phyloP scores from a whole-genome alignment of 306 rosid species.

The Medicago lupulina region DNA sequence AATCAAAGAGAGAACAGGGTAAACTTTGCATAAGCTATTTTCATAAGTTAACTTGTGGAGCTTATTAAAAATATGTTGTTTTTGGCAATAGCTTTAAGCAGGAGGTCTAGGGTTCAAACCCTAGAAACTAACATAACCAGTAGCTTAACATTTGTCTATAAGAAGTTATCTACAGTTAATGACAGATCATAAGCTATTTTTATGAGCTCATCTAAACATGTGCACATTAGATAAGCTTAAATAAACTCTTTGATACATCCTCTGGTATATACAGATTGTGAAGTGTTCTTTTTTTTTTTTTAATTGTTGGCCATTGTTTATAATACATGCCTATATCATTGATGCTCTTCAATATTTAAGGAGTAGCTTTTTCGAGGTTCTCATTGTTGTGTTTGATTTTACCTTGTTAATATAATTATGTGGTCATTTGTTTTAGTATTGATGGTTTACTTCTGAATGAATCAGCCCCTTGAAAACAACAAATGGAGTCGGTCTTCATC shows the following conservation, averaged over 20 bases:
- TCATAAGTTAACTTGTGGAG: not conserved
- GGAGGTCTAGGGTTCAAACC: not conserved
- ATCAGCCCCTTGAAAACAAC: slow-evolving; percentile 81
- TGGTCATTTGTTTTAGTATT: slow-evolving; percentile 25
- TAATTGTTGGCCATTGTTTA: not conserved
- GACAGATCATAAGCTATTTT: not conserved
- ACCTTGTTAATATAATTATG: not conserved
- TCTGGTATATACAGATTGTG: not conserved
- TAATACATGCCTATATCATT: not conserved
- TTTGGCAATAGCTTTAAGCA: not conserved
- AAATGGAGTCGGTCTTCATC: slow-evolving; percentile 77
- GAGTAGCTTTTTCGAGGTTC: slow-evolving; percentile 18
- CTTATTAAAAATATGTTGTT: not conserved
- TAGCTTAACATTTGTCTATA: too few relatives aligned
- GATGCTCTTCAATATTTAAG: not conserved
- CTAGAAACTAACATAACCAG: not conserved
- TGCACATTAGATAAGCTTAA: not conserved
- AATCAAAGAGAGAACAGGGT: not conserved
- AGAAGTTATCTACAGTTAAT: not conserved
- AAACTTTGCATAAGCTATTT: not conserved
- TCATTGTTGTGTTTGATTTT: not conserved
- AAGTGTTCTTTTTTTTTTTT: not conserved
- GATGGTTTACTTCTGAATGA: slow-evolving; percentile 45
- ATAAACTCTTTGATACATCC: not conserved
- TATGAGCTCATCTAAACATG: not conserved